phyloP scores from a whole-genome alignment of 164 flowering plant species.

The Tetracentron sinense region DNA sequence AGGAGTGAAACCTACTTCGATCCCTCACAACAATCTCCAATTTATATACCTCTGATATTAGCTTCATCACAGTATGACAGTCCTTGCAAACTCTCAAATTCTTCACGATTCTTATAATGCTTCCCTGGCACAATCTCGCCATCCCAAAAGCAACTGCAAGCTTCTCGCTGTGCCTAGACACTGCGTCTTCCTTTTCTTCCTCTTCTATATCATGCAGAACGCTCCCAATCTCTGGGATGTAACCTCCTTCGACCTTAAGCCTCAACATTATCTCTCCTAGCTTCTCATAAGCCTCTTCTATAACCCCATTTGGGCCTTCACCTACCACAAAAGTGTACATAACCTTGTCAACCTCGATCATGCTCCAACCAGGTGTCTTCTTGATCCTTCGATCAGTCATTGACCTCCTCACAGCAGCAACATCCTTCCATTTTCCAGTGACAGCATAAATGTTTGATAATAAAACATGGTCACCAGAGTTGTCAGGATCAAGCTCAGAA shows the following conservation, averaged over 20 bases:
- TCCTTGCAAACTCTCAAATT: slow-evolving; percentile 67
- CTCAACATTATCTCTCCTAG: slow-evolving; percentile 48
- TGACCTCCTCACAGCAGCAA: slow-evolving; percentile 47
- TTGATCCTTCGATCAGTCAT: slow-evolving; percentile 41
- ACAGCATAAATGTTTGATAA: slow-evolving; percentile 60
- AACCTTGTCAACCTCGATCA: slow-evolving; percentile 58
- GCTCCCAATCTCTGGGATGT: slow-evolving; percentile 43
- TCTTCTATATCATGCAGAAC: slow-evolving; percentile 69
- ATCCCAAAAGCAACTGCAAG: slow-evolving; percentile 73
- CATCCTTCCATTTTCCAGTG: slow-evolving; percentile 65
- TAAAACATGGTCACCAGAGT: slow-evolving; percentile 56
- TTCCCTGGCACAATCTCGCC: slow-evolving; percentile 37
- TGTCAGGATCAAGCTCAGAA: slow-evolving; percentile 47
- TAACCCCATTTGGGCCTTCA: slow-evolving; percentile 25
- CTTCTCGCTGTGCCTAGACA: slow-evolving; percentile 63
- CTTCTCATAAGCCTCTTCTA: slow-evolving; percentile 45
- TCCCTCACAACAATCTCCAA: slow-evolving; percentile 61
- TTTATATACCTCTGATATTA: slow-evolving; percentile 49
- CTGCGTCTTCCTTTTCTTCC: slow-evolving; percentile 67
- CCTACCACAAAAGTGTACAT: slow-evolving; percentile 57
- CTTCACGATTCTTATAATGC: slow-evolving; percentile 53
- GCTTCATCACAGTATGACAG: slow-evolving; percentile 62
- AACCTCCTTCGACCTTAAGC: slow-evolving; percentile 48
- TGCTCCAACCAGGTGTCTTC: slow-evolving; percentile 73
- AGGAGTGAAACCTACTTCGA: slow-evolving; percentile 60